Base-by-base conservation (phyloP, 23 red algal genomes). In the Pyropia yezoensis region DNA sequence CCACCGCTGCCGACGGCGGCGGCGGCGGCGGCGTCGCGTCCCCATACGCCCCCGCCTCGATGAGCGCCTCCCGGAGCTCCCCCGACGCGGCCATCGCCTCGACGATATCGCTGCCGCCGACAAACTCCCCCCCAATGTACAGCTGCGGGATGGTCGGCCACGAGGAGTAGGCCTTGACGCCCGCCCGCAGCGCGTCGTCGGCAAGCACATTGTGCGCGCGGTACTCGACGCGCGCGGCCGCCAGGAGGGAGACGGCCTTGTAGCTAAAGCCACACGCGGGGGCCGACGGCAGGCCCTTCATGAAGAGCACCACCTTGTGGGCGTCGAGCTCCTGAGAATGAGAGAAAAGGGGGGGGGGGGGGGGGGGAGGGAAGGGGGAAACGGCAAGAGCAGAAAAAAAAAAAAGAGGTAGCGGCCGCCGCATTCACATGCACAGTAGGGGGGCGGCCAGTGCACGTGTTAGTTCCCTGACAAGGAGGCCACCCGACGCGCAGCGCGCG, bases 81-180 rank as follows among this genome's bases (percentile, higher is more conserved):
- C 89, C 89, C 15, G 60, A 64, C 33, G 53, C 19, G 29, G 63
- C 65, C 89, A 86, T 95, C 26, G 54, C 75, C 65, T 91, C 86
- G 26, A 98, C 75, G 66, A 91, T 98, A 47, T 98, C 94, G n/a
- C 76, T 83, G 1, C 94, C 85, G 13, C 94, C 85, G 18, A 98
- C 68, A 69, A 98, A 98, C 61, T 98, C 85, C 8, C 82, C 94
- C 29, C 77, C 74, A 15, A 98, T 71, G 50, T 85, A 98, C 14
- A 98, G 77, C 62, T 98, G 94, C 28, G 94, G 94, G 47, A 98
- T 91, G 25, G 94, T 98, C 17, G 94, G 94, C 94, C 94, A 98
- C 29, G 79, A 49, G 50, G 73, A 82, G 58, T 62, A 91, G 18
- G 67, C 55, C 67, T 98, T 98, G 66, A 91, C 88, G 49, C 74